phyloP scores from a whole-genome alignment of 2,329 filamentous ascomycete genomes.

The Trichoderma simmonsii region DNA sequence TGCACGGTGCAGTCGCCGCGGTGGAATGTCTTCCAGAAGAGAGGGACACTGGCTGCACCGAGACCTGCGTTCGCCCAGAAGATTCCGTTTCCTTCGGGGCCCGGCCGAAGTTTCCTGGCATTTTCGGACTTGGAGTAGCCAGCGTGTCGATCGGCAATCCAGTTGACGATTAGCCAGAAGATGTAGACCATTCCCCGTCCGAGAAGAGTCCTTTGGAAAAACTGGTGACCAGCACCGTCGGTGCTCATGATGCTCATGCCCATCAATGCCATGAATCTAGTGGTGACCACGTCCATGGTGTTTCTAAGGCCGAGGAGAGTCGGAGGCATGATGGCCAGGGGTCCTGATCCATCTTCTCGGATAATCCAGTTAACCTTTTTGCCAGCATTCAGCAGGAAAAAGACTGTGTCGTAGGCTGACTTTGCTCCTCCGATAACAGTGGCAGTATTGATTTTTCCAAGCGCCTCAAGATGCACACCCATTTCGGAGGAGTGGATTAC shows the following conservation, averaged over 20 bases:
- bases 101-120: not conserved
- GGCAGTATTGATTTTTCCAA: constrained; percentile 11
- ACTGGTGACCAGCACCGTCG: not conserved
- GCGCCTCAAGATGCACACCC: constrained; percentile 16
- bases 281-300: constrained; percentile 29
- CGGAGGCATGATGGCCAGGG: not conserved
- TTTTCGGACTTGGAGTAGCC: not conserved
- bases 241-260: constrained; percentile 33
- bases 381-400: constrained; percentile 28
- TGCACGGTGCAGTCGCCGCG: not conserved
- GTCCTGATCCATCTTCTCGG: constrained; percentile 22
- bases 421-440: constrained; percentile 34
- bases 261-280: constrained; percentile 26
- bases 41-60: not conserved
- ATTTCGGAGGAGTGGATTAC: constrained; percentile 31
- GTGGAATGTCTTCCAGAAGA: not conserved
- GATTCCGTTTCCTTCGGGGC: not conserved
- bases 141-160: not conserved
- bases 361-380: constrained; percentile 35
- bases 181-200: not conserved
- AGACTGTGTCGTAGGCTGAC: constrained; percentile 35
- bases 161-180: not conserved
- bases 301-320: constrained; percentile 28
- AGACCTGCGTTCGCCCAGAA: not conserved
- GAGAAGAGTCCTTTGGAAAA: not conserved